These are phyloP conservation scores for Forsythia suspensa DNA, from an alignment of 257 asterid genomes.

Conservation along the genomic window DNA sequence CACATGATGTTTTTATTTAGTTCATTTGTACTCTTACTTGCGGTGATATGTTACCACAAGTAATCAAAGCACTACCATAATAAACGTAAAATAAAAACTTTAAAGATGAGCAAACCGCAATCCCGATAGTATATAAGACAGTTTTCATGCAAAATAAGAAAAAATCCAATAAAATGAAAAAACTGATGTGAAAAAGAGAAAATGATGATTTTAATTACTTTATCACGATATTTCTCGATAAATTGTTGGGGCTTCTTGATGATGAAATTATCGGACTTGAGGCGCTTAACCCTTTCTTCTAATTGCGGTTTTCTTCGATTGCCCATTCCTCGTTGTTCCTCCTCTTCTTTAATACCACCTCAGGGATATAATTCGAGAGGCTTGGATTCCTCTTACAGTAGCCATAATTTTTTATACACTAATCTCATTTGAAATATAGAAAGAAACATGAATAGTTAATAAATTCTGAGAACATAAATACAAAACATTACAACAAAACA, in stretches of 20 bases:
- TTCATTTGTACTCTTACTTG: background rate
- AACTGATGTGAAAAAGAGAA: background rate
- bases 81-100: background rate
- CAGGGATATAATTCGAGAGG: slow-evolving; percentile 65
- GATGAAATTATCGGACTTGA: slow-evolving; percentile 40
- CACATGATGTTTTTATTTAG: background rate
- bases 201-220: slow-evolving; percentile 35
- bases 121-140: background rate
- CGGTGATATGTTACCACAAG: background rate
- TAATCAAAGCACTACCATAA: background rate
- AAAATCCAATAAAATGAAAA: background rate
- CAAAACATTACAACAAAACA: too few species aligned
- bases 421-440: too few species aligned
- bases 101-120: background rate
- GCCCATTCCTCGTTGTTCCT: slow-evolving; percentile 94
- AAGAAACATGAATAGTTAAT: too few species aligned
- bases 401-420: slow-evolving; percentile 36
- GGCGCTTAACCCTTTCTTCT: slow-evolving; percentile 66
- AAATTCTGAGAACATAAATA: too few species aligned
- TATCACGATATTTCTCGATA: slow-evolving; percentile 71
- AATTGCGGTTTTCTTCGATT: slow-evolving; percentile 61
- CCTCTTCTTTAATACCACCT: slow-evolving; percentile 87
- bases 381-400: slow-evolving; percentile 49
- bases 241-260: slow-evolving; percentile 90
- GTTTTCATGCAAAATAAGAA: background rate